Conservation (phyloP, 306 rosid species). For the Cajanus cajan region DNA sequence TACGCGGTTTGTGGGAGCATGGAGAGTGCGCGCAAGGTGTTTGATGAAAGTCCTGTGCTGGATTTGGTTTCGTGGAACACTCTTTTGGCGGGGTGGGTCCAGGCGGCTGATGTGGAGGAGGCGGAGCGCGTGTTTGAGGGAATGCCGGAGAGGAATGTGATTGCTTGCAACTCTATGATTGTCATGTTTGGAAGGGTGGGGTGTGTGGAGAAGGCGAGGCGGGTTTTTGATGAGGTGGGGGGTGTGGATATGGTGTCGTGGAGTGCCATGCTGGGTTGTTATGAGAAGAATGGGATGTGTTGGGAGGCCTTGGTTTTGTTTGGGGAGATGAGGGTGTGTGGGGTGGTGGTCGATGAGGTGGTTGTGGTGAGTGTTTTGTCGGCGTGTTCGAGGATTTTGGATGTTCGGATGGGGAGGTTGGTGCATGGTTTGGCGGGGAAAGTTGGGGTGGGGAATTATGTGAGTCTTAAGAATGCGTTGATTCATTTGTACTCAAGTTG, state of each 20-base stretch:
- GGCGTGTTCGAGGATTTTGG: slow-evolving; percentile 47
- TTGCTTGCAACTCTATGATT: slow-evolving; percentile 79
- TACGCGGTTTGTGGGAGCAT: slow-evolving; percentile 62
- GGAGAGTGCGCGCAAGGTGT: slow-evolving; percentile 56
- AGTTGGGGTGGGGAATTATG: slow-evolving; percentile 59
- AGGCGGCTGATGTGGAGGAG: slow-evolving; percentile 42
- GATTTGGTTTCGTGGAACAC: slow-evolving; percentile 85
- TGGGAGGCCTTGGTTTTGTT: slow-evolving; percentile 65
- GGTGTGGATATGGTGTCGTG: slow-evolving; percentile 70
- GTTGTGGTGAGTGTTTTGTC: slow-evolving; percentile 64
- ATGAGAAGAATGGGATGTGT: slow-evolving; percentile 60
- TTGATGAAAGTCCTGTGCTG: slow-evolving; percentile 65
- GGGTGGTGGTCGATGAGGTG: slow-evolving; percentile 74
- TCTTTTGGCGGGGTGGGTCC: slow-evolving; percentile 67
- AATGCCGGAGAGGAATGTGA: slow-evolving; percentile 60
- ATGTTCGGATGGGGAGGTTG: slow-evolving; percentile 44
- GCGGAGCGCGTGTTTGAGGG: slow-evolving; percentile 40
- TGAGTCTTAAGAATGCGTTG: slow-evolving; percentile 74
- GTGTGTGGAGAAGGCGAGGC: slow-evolving; percentile 43
- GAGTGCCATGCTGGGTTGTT: slow-evolving; percentile 82
- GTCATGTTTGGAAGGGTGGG: slow-evolving; percentile 58
- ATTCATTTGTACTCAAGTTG: slow-evolving; percentile 67
- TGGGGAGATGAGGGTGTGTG: slow-evolving; percentile 44
- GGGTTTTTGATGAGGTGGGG: slow-evolving; percentile 47
- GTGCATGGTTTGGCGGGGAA: slow-evolving; percentile 64